Evolutionary conservation across 2,329 filamentous ascomycete genomes (phyloP), one percentile per base, ranked within the genome.

Genomic region (Scortechinia acanthostroma): DNA sequence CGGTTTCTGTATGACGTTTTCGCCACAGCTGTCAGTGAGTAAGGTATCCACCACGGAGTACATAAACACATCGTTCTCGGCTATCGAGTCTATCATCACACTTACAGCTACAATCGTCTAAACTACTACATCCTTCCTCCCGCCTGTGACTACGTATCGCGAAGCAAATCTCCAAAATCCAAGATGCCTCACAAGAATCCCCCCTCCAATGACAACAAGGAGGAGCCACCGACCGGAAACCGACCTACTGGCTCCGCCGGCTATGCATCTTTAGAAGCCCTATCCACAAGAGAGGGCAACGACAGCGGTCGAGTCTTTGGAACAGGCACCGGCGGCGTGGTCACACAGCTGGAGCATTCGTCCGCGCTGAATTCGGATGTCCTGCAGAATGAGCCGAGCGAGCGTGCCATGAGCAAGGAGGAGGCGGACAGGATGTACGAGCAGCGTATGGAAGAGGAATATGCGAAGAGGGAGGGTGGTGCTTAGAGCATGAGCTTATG

Each of bases 391-490:
- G 25, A 10, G 35, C 10, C 14, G 35, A 19, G 35, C 17, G 17
- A 19, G 6, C 10, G 17, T 6, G 35, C 35, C 6, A 6, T 40
- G 10, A 40, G 35, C 2, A 71, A 76, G 57, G 49, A 65, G 46
- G 69, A 73, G 51, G 73, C 73, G 1, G 73, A 76, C 50, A 55
- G 64, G 20, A 46, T 64, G 33, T 76, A 76, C 44, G 71, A 75
- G 48, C 72, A 75, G 57, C 57, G 61, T 3, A 75, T 76, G 55
- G 73, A 76, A 61, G 73, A 76, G 37, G 72, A 76, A 57, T 76
- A 76, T 49, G 73, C 72, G 40, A 76, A 74, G 64, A 58, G 71
- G 28, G 73, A 76, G 44, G 73, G 73, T 4, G 73, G 73, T 21
- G 64, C 70, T 15, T 75, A 19, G 17, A n/a, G n/a, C n/a, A n/a